Evolutionary conservation across 2,329 filamentous ascomycete species (phyloP).

Genomic region (Onygena corvina): DNA sequence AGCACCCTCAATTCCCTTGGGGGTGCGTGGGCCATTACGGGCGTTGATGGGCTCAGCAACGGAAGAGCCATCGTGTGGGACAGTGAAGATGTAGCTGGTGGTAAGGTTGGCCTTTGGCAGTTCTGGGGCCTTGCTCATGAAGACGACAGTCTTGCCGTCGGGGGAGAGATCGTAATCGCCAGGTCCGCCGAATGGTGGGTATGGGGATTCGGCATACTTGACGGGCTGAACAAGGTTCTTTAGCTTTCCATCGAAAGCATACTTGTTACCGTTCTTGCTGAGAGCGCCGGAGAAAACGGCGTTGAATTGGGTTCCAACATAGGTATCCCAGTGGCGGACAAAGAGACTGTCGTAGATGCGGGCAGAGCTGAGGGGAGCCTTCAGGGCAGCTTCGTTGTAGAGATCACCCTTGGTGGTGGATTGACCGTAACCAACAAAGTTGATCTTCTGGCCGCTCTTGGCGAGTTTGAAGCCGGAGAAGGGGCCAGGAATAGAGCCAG

Average conservation of each 20-base stretch:
- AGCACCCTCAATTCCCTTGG: slow-evolving; percentile 47
- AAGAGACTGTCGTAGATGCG: slow-evolving; percentile 64
- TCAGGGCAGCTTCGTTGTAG: slow-evolving; percentile 51
- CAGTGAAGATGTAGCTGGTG: slow-evolving; percentile 68
- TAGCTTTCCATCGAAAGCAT: slow-evolving; percentile 45
- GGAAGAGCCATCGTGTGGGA: slow-evolving; percentile 51
- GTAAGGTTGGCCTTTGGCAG: slow-evolving; percentile 49
- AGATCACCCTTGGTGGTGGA: slow-evolving; percentile 58
- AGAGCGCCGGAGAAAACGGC: slow-evolving; percentile 62
- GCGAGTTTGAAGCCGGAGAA: slow-evolving; percentile 31
- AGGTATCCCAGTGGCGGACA: slow-evolving; percentile 75
- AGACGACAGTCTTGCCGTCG: slow-evolving; percentile 31
- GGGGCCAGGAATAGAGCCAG: slow-evolving; percentile 28
- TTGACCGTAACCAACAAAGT: slow-evolving; percentile 45
- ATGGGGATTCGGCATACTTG: slow-evolving; percentile 35
- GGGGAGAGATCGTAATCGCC: slow-evolving; percentile 60
- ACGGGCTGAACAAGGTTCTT: slow-evolving; percentile 31
- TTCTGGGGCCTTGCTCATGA: slow-evolving; percentile 35
- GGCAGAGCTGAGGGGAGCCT: slow-evolving; percentile 51
- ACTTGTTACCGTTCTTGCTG: slow-evolving; percentile 28
- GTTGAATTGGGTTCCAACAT: slow-evolving; percentile 54
- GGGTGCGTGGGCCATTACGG: slow-evolving; percentile 23
- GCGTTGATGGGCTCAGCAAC: slow-evolving; percentile 38
- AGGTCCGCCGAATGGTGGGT: slow-evolving; percentile 59
- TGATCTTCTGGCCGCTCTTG: slow-evolving; percentile 33